Conservation (phyloP, 2,329 filamentous ascomycete species). For the Fusarium nanum region DNA sequence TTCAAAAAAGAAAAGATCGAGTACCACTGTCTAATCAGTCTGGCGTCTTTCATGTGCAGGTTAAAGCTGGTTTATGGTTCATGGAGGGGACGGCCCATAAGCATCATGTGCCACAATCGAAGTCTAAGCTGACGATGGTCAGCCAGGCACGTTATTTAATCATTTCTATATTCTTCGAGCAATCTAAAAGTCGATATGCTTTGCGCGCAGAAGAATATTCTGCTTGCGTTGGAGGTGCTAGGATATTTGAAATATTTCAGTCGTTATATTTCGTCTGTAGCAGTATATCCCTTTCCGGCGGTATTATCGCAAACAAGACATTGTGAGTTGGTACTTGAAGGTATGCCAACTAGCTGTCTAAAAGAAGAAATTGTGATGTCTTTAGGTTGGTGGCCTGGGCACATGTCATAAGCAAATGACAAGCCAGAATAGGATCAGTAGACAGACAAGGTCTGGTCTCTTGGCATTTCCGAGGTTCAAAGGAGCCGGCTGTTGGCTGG, state of each 20-base stretch:
- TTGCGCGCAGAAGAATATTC: not conserved
- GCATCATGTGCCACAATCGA: conserved; percentile 33
- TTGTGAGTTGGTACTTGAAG: not conserved
- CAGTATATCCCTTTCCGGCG: not conserved
- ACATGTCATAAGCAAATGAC: conserved; percentile 22
- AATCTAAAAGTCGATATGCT: not conserved
- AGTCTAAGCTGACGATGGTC: conserved; percentile 21
- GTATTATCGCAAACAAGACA: not conserved
- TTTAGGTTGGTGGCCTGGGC: conserved; percentile 9
- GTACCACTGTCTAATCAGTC: conserved; percentile 23
- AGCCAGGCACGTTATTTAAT: not conserved
- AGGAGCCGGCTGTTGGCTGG: conserved; percentile 35
- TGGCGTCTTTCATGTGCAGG: conserved; percentile 32
- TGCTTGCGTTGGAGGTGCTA: not conserved
- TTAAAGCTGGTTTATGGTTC: conserved; percentile 7
- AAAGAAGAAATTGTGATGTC: conserved; percentile 9
- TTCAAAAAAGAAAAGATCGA: conserved; percentile 3
- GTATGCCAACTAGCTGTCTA: not conserved
- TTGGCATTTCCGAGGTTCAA: conserved; percentile 45
- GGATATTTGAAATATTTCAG: not conserved
- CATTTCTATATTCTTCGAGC: not conserved
- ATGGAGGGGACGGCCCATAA: conserved; percentile 16
- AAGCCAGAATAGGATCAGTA: conserved; percentile 3
- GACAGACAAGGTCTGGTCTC: conserved; percentile 4
- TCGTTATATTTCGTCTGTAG: not conserved